These are phyloP conservation scores for Orbilia javanica DNA, from an alignment of 2,329 filamentous ascomycete genomes.

Conservation along the genomic window DNA sequence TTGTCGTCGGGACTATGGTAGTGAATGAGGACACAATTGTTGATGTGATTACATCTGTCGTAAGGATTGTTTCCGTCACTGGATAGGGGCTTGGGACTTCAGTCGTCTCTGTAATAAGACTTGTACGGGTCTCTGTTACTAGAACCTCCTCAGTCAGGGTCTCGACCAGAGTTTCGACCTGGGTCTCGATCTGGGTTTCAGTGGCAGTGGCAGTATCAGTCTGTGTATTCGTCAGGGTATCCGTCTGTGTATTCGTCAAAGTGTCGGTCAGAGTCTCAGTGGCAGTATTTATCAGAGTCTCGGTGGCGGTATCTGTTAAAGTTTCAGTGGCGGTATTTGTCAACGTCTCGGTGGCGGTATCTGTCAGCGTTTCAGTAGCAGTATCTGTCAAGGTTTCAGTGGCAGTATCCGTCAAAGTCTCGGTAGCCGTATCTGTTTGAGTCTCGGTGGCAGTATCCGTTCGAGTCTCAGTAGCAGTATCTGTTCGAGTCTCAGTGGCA, in stretches of 20 bases:
- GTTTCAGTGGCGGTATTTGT: conserved; percentile 12
- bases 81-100: conserved; percentile 45
- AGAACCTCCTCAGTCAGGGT: conserved; percentile 20
- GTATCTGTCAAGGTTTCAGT: conserved; percentile 26
- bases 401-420: not conserved
- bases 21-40: conserved; percentile 42
- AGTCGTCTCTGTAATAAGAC: conserved; percentile 46
- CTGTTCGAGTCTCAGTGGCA: conserved; percentile 23
- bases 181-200: conserved; percentile 29
- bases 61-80: conserved; percentile 45
- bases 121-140: conserved; percentile 43
- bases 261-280: conserved; percentile 24
- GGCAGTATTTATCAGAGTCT: conserved; percentile 2
- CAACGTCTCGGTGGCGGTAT: not conserved
- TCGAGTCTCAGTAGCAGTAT: conserved; percentile 17
- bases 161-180: not conserved
- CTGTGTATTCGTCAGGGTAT: conserved; percentile 21
- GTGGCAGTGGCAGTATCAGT: conserved; percentile 28
- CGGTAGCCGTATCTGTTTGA: conserved; percentile 15
- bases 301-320: conserved; percentile 2
- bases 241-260: conserved; percentile 8
- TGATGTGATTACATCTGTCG: conserved; percentile 38
- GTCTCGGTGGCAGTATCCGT: not conserved
- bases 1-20: conserved; percentile 44
- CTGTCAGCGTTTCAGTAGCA: conserved; percentile 23